Evolutionary conservation across 139 green algal species (phyloP), one percentile per base, ranked within the genome.

Genomic region (Coelastrella sp.): DNA sequence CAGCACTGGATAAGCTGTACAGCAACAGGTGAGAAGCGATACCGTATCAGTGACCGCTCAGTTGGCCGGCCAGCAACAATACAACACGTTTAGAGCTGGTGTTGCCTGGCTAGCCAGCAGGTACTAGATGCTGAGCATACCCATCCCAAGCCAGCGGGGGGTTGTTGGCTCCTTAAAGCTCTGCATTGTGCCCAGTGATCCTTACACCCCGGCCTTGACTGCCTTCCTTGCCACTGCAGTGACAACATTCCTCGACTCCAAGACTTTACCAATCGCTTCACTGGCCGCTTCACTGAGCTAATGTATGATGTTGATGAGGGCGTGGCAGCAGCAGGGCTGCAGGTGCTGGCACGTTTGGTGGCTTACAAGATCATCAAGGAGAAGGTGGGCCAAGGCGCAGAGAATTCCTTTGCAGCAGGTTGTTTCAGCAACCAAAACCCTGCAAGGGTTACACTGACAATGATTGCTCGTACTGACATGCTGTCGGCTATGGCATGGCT

Each of bases 201-300:
- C 78, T 9, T 60, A 7, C 12, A 20, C 25, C 24, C 73, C 4
- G 73, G 66, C 66, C 66, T 19, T 20, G 17, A 4, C 4, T 49
- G 35, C 35, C 35, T 49, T 49, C 35, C 8, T 25, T 76, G 17
- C 49, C 7, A 15, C 6, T 76, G 60, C 74, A 91, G 87, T 24
- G 89, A 95, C 61, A 92, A 96, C 85, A 25, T 93, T n/a, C 79
- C 92, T 17, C 82, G 89, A 0, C 90, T 99, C 85, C 90, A 92
- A 12, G 94, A 96, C 63, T 98, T 99, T 82, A 95, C 93, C 8
- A 82, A 91, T 7, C 94, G 97, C 88, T 99, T 99, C 92, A 75
- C 87, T 0, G 25, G 74, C 25, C 95, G 97, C 68, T 96, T 99
- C 82, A 88, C 87, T 27, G 96, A 99, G 93, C 92, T 99, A 76